phyloP scores from a whole-genome alignment of 768 basidiomycete species.

The Phallus indusiatus region DNA sequence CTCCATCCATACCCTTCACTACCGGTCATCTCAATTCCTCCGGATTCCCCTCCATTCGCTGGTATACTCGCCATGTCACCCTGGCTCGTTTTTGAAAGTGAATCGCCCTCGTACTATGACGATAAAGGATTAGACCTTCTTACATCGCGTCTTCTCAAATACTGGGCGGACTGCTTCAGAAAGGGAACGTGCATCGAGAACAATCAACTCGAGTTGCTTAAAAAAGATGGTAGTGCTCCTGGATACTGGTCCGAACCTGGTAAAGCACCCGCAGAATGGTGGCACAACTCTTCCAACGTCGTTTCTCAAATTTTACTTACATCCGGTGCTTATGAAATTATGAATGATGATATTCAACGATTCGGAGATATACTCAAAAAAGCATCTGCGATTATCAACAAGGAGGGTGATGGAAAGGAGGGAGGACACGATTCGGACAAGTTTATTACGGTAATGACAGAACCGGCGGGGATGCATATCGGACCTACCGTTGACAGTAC shows the following conservation, averaged over 20 bases:
- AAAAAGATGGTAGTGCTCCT: background rate
- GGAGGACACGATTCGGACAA: too few relatives aligned
- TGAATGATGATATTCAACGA: constrained; percentile 8
- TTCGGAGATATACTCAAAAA: background rate
- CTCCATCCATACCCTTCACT: constrained; percentile 13
- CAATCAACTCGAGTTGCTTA: background rate
- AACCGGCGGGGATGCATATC: background rate
- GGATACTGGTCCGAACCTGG: constrained; percentile 4
- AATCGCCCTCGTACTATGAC: background rate
- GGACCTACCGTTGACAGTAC: background rate
- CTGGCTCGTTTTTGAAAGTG: constrained; percentile 9
- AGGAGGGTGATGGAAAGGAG: background rate
- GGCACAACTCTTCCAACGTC: background rate
- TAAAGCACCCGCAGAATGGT: constrained; percentile 5
- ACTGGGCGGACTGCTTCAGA: background rate
- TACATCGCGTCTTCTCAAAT: background rate
- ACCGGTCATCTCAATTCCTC: background rate
- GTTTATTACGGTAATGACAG: background rate
- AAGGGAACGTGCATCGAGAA: background rate
- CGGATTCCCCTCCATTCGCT: constrained; percentile 3
- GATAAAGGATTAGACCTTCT: background rate
- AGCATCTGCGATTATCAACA: background rate
- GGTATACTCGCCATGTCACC: constrained; percentile 12
- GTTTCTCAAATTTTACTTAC: background rate
- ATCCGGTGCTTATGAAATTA: background rate